Evolutionary conservation across 2,329 filamentous ascomycete genomes (phyloP).

Genomic region (Chaetomium sp.): DNA sequence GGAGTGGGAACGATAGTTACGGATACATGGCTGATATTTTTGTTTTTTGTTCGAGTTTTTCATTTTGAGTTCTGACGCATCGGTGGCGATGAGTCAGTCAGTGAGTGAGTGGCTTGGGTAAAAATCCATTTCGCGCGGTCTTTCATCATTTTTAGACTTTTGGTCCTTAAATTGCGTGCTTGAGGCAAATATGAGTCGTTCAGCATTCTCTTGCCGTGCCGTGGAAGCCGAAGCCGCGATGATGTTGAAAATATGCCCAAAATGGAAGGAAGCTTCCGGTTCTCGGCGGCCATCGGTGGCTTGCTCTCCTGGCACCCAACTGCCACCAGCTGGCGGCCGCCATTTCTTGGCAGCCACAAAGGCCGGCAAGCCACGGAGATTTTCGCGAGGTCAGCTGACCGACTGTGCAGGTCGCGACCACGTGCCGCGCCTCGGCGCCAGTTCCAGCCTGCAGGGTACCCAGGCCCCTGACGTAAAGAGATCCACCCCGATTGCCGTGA

Average conservation of each 20-base stretch:
- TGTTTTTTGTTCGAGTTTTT: neutral
- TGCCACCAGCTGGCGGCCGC: too few relatives aligned
- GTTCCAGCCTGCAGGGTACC: slow-evolving; percentile 10
- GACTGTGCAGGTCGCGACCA: neutral
- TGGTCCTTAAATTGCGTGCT: neutral
- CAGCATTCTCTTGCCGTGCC: neutral
- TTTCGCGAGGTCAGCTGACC: slow-evolving; percentile 9
- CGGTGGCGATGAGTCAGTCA: neutral
- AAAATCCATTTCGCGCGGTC: neutral
- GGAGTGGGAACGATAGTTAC: neutral
- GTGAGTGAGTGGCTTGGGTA: neutral
- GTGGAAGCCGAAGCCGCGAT: neutral
- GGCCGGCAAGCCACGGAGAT: too few relatives aligned
- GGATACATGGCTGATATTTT: neutral
- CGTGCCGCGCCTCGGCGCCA: slow-evolving; percentile 11
- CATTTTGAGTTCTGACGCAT: too few relatives aligned
- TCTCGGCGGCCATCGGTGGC: slow-evolving; percentile 11
- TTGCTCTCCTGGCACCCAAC: neutral
- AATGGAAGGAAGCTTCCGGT: neutral
- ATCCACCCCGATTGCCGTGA: slow-evolving; percentile 10
- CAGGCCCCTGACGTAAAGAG: slow-evolving; percentile 16
- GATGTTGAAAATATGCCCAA: neutral
- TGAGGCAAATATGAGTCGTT: neutral
- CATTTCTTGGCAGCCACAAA: too few relatives aligned
- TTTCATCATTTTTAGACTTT: neutral